A percentile compares a stretch with the other conserved stretches of the same genome.
These are phyloP conservation scores for Diversispora eburnea DNA, from an alignment of 192 early-diverging fungal genomes.

Conservation along the genomic window DNA sequence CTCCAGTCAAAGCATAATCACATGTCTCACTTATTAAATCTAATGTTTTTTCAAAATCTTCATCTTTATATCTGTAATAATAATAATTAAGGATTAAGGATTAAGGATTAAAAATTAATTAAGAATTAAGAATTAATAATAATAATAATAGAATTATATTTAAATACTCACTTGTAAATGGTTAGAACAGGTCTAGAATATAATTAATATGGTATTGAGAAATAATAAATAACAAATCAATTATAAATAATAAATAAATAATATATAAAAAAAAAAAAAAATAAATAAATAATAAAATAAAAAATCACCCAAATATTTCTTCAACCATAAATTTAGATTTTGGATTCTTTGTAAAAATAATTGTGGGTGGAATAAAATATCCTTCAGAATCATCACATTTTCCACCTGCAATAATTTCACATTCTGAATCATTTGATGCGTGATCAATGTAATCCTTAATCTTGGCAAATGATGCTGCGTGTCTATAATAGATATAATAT, in stretches of 20 bases:
- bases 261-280: too few species aligned
- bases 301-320: constrained; percentile 79
- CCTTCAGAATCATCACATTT: constrained; percentile 81
- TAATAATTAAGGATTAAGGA: not conserved
- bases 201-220: not conserved
- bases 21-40: constrained; percentile 76
- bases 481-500: constrained; percentile 3
- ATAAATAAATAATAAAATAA: not conserved
- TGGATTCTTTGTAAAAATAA: constrained; percentile 83
- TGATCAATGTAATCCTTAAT: constrained; percentile 87
- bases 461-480: constrained; percentile 73
- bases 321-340: constrained; percentile 81
- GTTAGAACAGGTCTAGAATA: constrained; percentile 78
- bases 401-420: constrained; percentile 89
- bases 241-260: too few species aligned
- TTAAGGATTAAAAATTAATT: not conserved
- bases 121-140: not conserved
- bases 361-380: constrained; percentile 89
- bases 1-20: constrained; percentile 85
- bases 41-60: constrained; percentile 70
- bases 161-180: constrained; percentile 74
- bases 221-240: not conserved
- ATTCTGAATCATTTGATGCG: constrained; percentile 61
- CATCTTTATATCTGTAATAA: constrained; percentile 49
- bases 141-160: not conserved